Base-by-base conservation (phyloP, 2,329 filamentous ascomycete species). In the Exophiala sideris region DNA sequence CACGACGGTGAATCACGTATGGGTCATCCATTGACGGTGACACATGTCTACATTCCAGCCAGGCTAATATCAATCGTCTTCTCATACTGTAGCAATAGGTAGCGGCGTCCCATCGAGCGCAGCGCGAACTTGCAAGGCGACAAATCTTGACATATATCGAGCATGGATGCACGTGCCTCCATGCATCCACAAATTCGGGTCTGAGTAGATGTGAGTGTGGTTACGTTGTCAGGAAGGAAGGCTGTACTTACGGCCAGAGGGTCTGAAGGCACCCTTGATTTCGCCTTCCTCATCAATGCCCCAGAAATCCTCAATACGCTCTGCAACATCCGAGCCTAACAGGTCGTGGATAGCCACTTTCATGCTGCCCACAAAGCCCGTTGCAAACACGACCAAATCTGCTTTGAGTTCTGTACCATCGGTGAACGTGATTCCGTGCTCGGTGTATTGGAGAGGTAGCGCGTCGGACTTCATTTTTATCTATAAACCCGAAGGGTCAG, bases 271-370 rank as follows among this genome's bases (percentile, higher is more conserved):
- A 0, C 72, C 75, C 46, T 70, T 66, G 24, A 77, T 63, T 58
- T 79, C 76, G 8, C 76, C 76, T 54, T 79, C 75, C 2, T 67
- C 59, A 61, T 78, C 70, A n/a, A 76, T 58, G 0, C 73, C 70
- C 38, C 38, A 41, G 16, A 41, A 41, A 16, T 41, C 38, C 9
- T 41, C 38, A 14, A 41, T 41, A n/a, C 33, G 61, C 34, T 72
- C 67, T 3, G 71, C 71, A 2, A 74, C 62, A 18, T 72, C 66
- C 7, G 70, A 56, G 0, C 75, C 75, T 20, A 78, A 67, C 8
- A 76, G 68, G 16, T 62, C 58, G 3, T 64, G 55, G 2, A 71
- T 70, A 20, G 68, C 66, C 4, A 68, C 64, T 1, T 72, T 64
- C 63, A 76, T 70, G 50, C 76, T 74, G 10, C 65, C 64, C 52